Conservation (phyloP, 208 protist genomes). For the Trypanosoma rangeli region DNA sequence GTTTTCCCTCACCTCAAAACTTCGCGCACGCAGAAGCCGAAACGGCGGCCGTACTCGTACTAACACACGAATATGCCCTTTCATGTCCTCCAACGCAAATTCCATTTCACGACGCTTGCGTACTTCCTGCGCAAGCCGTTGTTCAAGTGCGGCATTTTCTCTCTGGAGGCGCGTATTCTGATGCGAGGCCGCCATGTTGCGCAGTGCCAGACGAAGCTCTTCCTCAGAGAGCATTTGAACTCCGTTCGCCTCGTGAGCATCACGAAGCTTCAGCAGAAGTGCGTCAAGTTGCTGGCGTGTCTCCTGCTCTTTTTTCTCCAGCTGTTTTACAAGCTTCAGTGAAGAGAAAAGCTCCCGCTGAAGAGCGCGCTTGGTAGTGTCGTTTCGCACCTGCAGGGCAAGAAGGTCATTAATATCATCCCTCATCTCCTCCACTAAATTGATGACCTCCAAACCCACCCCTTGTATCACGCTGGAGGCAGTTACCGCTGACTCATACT, state of each 20-base stretch:
- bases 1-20: neutral
- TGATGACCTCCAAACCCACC: neutral
- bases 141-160: constrained; percentile 15
- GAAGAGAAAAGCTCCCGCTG: constrained; percentile 17
- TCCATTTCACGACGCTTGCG: constrained; percentile 9
- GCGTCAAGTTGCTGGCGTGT: constrained; percentile 6
- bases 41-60: constrained; percentile 23
- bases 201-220: constrained; percentile 3
- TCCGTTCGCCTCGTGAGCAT: neutral
- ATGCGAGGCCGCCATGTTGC: neutral
- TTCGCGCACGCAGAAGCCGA: constrained; percentile 9
- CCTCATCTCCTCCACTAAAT: constrained; percentile 7
- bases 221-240: constrained; percentile 1
- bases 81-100: constrained; percentile 21
- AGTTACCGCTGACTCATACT: neutral
- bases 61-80: constrained; percentile 28
- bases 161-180: neutral
- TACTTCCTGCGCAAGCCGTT: constrained; percentile 6
- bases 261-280: neutral
- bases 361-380: constrained; percentile 3
- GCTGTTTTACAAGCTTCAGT: neutral
- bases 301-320: constrained; percentile 13
- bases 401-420: constrained; percentile 29
- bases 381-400: constrained; percentile 17
- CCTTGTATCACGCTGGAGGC: neutral